phyloP scores from a whole-genome alignment of 176 grass and related monocot species.

The Carex cristatella region DNA sequence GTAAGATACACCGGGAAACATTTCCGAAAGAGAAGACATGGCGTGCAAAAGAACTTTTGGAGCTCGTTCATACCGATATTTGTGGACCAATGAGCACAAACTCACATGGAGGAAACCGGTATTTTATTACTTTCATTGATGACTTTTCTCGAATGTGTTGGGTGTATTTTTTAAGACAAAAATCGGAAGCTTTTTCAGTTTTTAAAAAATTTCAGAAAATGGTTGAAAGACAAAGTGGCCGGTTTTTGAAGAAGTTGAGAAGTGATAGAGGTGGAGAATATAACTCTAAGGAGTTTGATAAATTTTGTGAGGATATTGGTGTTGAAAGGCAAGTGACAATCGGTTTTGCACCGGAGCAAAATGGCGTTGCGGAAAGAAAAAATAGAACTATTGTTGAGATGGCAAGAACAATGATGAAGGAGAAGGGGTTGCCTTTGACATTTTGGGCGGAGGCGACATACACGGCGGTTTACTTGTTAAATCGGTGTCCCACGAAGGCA shows the following conservation, averaged over 20 bases:
- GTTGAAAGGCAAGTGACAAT: no score
- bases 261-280: no score
- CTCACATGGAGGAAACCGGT: neutral
- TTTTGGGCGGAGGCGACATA: neutral
- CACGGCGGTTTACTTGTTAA: neutral
- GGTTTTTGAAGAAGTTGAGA: neutral
- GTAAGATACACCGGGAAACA: neutral
- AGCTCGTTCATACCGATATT: neutral
- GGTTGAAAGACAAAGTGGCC: neutral
- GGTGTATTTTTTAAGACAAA: neutral
- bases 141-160: constrained; percentile 6
- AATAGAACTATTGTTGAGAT: neutral
- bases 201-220: neutral
- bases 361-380: no score
- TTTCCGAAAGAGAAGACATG: neutral
- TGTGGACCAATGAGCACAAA: neutral
- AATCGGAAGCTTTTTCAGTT: neutral
- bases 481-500: neutral
- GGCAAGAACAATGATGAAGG: neutral
- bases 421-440: neutral
- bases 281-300: no score
- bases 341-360: no score
- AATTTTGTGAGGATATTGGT: no score
- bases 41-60: neutral
- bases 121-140: neutral